A percentile compares a stretch with the other conserved stretches of the same genome.
These are phyloP conservation scores for Pythium insidiosum DNA, from an alignment of 352 stramenopile species.

Conservation along the genomic window DNA sequence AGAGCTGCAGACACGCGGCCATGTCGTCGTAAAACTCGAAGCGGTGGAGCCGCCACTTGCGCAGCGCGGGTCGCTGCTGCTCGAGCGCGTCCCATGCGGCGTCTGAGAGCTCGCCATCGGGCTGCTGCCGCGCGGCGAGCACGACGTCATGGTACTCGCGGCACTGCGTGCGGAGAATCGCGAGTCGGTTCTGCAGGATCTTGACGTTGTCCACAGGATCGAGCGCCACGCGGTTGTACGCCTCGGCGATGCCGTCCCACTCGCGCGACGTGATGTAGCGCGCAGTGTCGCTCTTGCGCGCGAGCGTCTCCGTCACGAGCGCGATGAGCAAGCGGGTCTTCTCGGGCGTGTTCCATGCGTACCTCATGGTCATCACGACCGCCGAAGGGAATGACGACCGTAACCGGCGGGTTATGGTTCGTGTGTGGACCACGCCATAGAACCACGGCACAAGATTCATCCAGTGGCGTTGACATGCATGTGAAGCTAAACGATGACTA, in stretches of 20 bases:
- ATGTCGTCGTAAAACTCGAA: conserved; percentile 14
- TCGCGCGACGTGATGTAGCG: conserved; percentile 6
- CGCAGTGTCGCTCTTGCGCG: neutral
- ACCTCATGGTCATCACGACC: too few species aligned
- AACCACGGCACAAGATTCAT: too few species aligned
- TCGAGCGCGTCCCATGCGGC: neutral
- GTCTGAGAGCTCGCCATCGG: neutral
- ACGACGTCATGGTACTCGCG: conserved; percentile 8
- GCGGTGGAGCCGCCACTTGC: conserved; percentile 2
- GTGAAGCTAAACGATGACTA: too few species aligned
- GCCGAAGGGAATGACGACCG: too few species aligned
- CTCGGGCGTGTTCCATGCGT: conserved; percentile 6
- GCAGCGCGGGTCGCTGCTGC: neutral
- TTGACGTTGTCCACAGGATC: conserved; percentile 9
- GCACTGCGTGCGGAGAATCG: conserved; percentile 3
- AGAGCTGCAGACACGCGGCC: conserved; percentile 1
- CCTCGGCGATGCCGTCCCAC: conserved; percentile 5
- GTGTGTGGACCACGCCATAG: too few species aligned
- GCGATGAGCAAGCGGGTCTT: conserved; percentile 2
- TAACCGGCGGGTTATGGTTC: too few species aligned
- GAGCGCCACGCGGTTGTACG: conserved; percentile 5
- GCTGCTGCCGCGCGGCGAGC: neutral
- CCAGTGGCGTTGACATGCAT: too few species aligned
- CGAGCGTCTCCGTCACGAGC: conserved; percentile 3
- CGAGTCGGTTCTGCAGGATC: conserved; percentile 6